A percentile compares a stretch with the other conserved stretches of the same genome.
phyloP scores from a whole-genome alignment of 2,329 filamentous ascomycete genomes.

The Coniochaeta sp. region DNA sequence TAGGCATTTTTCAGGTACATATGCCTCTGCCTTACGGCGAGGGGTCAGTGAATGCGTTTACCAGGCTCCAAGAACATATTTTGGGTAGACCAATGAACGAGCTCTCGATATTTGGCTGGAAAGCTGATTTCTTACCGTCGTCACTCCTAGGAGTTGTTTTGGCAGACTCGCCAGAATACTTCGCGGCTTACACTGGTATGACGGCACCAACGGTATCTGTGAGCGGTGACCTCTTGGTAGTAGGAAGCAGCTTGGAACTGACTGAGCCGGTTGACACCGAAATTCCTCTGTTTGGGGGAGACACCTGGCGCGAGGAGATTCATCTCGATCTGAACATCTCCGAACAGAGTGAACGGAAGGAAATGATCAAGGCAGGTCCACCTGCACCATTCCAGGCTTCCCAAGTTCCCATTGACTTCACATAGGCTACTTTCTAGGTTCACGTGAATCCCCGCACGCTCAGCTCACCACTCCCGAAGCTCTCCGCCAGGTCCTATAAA shows the following conservation, averaged over 20 bases:
- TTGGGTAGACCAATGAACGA: neutral
- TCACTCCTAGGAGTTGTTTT: neutral
- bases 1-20: conserved; percentile 4
- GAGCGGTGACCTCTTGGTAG: neutral
- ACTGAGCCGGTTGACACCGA: neutral
- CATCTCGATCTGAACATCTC: neutral
- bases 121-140: neutral
- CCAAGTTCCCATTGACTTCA: too few relatives aligned
- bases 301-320: neutral
- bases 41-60: neutral
- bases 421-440: too few relatives aligned
- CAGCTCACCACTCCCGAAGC: conserved; percentile 54
- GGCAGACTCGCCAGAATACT: neutral
- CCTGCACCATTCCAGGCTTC: too few relatives aligned
- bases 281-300: too few relatives aligned
- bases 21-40: conserved; percentile 5
- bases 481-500: conserved; percentile 57
- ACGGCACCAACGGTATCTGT: neutral
- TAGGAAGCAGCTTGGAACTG: neutral
- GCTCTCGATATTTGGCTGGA: neutral
- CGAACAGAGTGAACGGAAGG: too few relatives aligned
- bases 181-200: neutral
- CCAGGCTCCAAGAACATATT: conserved; percentile 3
- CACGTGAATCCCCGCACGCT: too few relatives aligned
- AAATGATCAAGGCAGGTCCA: too few relatives aligned